phyloP scores from a whole-genome alignment of 257 asterid species.

The Rehmannia glutinosa region DNA sequence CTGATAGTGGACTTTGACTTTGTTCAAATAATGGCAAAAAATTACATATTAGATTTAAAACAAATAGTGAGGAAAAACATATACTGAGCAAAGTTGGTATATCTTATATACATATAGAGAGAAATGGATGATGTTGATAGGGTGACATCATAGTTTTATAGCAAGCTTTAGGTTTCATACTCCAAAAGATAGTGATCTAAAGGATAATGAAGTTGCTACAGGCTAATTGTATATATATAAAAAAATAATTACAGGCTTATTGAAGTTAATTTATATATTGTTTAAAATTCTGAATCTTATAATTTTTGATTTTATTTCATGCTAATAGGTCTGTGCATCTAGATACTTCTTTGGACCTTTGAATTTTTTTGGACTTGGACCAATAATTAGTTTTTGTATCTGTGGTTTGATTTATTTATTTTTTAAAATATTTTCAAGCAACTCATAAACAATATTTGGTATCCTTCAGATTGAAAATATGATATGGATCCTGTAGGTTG shows the following conservation, averaged over 20 bases:
- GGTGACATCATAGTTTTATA: not conserved
- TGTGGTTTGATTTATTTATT: not conserved
- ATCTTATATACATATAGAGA: not conserved
- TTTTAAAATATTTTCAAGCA: not conserved
- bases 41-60: not conserved
- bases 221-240: too few species aligned
- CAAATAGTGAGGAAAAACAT: not conserved
- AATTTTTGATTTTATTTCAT: not conserved
- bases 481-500: not conserved
- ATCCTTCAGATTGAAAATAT: not conserved
- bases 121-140: not conserved
- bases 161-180: not conserved
- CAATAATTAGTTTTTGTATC: too few species aligned
- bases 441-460: too few species aligned
- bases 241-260: too few species aligned
- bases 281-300: not conserved
- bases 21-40: not conserved
- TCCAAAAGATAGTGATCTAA: too few species aligned
- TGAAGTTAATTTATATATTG: not conserved
- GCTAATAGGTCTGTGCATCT: not conserved
- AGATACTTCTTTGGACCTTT: not conserved
- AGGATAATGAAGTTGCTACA: too few species aligned
- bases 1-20: not conserved
- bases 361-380: not conserved
- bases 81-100: not conserved